A percentile compares a stretch with the other conserved stretches of the same genome.
Conservation (phyloP, 73 alveolate genomes). For the Paramecium bursaria region DNA sequence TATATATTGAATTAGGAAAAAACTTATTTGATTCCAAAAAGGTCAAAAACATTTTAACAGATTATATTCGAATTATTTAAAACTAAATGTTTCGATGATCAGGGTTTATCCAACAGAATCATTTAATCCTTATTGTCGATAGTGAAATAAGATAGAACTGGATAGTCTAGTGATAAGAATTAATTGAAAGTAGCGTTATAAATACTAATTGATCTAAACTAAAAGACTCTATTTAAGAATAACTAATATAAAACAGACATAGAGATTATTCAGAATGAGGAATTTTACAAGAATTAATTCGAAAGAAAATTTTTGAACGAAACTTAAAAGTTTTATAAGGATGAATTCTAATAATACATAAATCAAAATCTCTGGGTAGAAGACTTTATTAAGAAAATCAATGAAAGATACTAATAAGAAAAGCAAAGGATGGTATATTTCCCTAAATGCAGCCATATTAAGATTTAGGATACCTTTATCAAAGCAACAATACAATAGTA, state of each 20-base stretch:
- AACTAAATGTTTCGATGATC: not conserved
- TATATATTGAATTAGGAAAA: not conserved
- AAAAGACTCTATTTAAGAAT: not conserved
- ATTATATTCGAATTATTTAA: not conserved
- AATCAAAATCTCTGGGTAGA: too few relatives aligned
- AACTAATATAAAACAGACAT: not conserved
- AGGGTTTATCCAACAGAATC: not conserved
- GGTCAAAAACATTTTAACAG: not conserved
- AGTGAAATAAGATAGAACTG: not conserved
- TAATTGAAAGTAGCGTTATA: slow-evolving; percentile 32
- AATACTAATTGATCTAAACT: slow-evolving; percentile 32
- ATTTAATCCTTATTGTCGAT: not conserved
- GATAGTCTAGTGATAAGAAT: not conserved
- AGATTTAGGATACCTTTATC: too few relatives aligned
- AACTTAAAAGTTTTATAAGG: not conserved
- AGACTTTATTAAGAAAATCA: too few relatives aligned
- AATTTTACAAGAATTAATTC: not conserved
- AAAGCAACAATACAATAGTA: too few relatives aligned
- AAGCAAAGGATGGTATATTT: too few relatives aligned
- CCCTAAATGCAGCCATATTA: too few relatives aligned
- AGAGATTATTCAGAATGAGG: slow-evolving; percentile 9
- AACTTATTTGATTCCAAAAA: not conserved
- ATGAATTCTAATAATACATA: not conserved
- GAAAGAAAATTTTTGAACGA: slow-evolving; percentile 6
- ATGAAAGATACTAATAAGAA: too few relatives aligned